Conservation (phyloP, 345 rosid species). For the Linum tenue region DNA sequence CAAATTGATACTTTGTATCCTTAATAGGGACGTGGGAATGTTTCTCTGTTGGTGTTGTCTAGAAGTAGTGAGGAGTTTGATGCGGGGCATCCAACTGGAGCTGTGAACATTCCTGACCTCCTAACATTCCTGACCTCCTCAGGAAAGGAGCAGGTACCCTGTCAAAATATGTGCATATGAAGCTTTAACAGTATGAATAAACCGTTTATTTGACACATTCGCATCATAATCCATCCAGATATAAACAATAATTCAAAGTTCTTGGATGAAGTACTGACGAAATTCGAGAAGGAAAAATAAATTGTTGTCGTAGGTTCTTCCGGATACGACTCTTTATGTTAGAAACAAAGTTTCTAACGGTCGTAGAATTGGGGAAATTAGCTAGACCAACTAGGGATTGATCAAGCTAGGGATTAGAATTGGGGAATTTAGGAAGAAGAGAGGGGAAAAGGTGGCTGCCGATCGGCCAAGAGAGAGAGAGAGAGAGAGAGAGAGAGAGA, state of each 20-base stretch:
- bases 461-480: too few species aligned
- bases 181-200: too few species aligned
- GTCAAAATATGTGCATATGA: not conserved
- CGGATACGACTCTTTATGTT: too few species aligned
- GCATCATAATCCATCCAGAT: slow-evolving; percentile 7
- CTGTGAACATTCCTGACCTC: too few species aligned
- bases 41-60: not conserved
- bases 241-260: slow-evolving; percentile 22
- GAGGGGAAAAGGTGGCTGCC: too few species aligned
- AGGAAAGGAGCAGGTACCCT: slow-evolving; percentile 14
- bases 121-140: slow-evolving; percentile 28
- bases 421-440: too few species aligned
- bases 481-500: too few species aligned
- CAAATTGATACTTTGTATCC: not conserved
- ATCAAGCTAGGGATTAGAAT: too few species aligned
- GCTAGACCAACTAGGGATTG: too few species aligned
- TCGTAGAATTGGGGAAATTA: too few species aligned
- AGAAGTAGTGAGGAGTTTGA: slow-evolving; percentile 26
- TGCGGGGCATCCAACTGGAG: slow-evolving; percentile 28
- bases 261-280: slow-evolving; percentile 20
- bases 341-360: too few species aligned
- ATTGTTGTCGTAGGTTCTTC: slow-evolving; percentile 16
- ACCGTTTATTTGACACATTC: too few species aligned
- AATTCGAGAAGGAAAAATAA: slow-evolving; percentile 15
- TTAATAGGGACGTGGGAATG: not conserved